phyloP scores from a whole-genome alignment of 768 basidiomycete species.

The Cystofilobasidium macerans region DNA sequence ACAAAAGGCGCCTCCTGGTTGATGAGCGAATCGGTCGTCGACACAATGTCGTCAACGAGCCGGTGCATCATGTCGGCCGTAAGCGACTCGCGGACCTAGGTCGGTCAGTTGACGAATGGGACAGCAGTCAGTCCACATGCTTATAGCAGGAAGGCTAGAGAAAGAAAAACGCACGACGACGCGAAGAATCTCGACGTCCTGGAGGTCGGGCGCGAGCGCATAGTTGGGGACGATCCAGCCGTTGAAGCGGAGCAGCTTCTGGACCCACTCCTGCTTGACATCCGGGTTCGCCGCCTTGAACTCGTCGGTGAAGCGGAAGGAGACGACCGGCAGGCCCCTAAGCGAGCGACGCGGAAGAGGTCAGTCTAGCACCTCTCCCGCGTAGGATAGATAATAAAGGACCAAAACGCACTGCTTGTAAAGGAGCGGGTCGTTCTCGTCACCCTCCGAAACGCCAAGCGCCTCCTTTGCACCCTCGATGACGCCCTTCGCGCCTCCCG shows the following conservation, averaged over 20 bases:
- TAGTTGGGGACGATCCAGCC: conserved; percentile 41
- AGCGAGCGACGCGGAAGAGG: not conserved
- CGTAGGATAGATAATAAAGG: no score
- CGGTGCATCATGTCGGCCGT: conserved; percentile 6
- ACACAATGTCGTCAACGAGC: not conserved
- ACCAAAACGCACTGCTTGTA: conserved; percentile 9
- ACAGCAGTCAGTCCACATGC: not conserved
- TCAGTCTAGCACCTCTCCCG: no score
- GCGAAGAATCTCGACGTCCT: conserved; percentile 1
- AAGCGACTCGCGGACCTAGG: not conserved
- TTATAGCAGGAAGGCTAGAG: not conserved
- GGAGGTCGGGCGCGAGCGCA: not conserved
- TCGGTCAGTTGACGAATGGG: not conserved
- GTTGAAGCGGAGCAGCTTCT: conserved; percentile 41
- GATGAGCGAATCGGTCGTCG: not conserved
- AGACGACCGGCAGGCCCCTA: conserved; percentile 28
- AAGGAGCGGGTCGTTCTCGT: not conserved
- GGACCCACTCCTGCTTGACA: conserved; percentile 51
- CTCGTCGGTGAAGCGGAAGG: conserved; percentile 29
- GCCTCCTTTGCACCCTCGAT: not conserved
- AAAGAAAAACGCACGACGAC: conserved; percentile 6
- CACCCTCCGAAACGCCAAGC: not conserved
- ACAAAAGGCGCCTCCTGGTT: conserved; percentile 5
- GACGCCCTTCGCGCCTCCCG: conserved; percentile 4
- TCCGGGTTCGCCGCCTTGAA: conserved; percentile 49